Evolutionary conservation across 352 stramenopile genomes (phyloP), one percentile per base, ranked within the genome.

Genomic region (Phytopythium chamaehyphon): DNA sequence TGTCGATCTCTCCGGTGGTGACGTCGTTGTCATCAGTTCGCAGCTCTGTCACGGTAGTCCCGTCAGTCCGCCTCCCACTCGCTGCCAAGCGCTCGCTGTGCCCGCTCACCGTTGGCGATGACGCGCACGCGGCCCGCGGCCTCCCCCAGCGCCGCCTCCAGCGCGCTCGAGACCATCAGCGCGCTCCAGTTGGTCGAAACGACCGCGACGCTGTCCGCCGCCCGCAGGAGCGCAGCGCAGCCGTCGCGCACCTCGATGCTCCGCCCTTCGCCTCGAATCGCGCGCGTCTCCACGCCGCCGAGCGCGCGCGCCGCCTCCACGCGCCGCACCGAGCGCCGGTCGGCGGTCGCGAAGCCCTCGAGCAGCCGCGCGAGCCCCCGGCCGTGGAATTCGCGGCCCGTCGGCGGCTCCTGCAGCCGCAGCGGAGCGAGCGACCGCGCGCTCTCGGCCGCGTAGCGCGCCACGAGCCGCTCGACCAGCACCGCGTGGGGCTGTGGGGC

Each of bases 151-250:
- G 22, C 26, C 24, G 28, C 15, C 18, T 52, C 38, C 28, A 89
- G 40, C 33, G 61, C 66, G 1, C 57, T 53, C 3, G 44, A n/a
- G 23, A 92, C 62, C 50, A 92, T 65, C 6, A 53, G 31, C 7
- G 53, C 22, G 37, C 74, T 88, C 81, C 81, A 92, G 61, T 90
- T 92, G 1, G 69, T 70, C 15, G 76, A 86, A 23, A 90, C 53
- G 4, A 88, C 61, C n/a, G 52, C 70, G 48, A 66, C 70, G 0
- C 62, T 47, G 6, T 55, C 40, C 1, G 46, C 55, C 26, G 45
- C 37, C 10, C 15, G 35, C 8, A 90, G 44, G 9, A 64, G 68
- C 2, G 81, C 57, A 7, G 61, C 22, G 12, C 63, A 75, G 31
- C 53, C 53, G 2, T 66, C 52, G 44, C 64, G 61, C 14, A 88